These are phyloP conservation scores for Nakazawaea siamensis DNA, from an alignment of 805 yeast genomes.

Conservation along the genomic window DNA sequence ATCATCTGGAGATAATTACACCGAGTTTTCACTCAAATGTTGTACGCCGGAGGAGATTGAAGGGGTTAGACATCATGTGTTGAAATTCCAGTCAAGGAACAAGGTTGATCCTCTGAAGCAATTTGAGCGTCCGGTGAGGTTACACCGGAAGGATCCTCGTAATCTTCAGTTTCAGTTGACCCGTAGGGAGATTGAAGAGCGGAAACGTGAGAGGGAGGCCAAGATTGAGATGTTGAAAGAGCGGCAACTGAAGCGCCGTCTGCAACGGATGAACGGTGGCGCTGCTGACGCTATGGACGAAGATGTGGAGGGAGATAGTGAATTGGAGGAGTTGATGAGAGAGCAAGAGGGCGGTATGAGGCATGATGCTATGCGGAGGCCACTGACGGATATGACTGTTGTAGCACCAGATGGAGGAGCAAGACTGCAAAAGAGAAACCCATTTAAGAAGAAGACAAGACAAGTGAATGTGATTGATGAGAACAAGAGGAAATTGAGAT, in stretches of 20 bases:
- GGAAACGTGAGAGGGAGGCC: conserved; percentile 38
- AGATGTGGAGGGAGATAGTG: conserved; percentile 21
- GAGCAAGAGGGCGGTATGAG: conserved; percentile 15
- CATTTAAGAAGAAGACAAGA: conserved; percentile 71
- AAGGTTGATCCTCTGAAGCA: conserved; percentile 62
- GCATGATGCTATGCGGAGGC: conserved; percentile 21
- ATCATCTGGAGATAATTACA: conserved; percentile 14
- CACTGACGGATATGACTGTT: conserved; percentile 44
- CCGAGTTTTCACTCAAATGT: conserved; percentile 55
- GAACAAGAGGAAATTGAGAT: conserved; percentile 72
- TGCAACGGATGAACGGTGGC: conserved; percentile 11
- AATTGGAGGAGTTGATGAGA: conserved; percentile 15
- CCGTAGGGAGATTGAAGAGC: conserved; percentile 63
- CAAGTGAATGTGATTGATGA: conserved; percentile 80
- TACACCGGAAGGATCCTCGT: conserved; percentile 91
- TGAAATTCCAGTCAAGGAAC: conserved; percentile 70
- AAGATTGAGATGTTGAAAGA: conserved; percentile 29
- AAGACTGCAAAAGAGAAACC: conserved; percentile 48
- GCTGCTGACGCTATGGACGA: conserved; percentile 19
- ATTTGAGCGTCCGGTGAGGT: conserved; percentile 75
- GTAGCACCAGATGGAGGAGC: conserved; percentile 95
- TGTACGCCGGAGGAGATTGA: conserved; percentile 65
- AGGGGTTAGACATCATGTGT: conserved; percentile 68
- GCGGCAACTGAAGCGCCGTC: conserved; percentile 16
- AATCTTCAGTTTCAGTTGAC: conserved; percentile 82